Evolutionary conservation across 1,139 yeast species (phyloP).

Genomic region (Candida tetrigidarum): DNA sequence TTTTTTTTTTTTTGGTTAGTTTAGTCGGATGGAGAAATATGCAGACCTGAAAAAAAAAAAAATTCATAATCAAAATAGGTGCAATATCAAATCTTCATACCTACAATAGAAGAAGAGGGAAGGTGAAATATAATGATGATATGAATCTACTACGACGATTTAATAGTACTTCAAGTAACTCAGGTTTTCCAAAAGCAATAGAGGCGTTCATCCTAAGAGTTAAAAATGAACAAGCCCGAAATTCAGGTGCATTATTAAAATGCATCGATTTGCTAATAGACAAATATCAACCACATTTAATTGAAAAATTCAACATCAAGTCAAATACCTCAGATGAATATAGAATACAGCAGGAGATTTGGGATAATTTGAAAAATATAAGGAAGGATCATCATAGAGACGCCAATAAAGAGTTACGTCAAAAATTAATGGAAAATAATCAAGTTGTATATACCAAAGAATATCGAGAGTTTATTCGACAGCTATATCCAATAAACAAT

Average conservation of each 20-base stretch:
- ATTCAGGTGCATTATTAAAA: constrained; percentile 16
- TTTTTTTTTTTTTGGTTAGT: constrained; percentile 7
- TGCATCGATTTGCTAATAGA: constrained; percentile 19
- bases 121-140: constrained; percentile 6
- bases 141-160: constrained; percentile 12
- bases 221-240: constrained; percentile 11
- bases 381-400: constrained; percentile 5
- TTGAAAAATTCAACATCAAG: constrained; percentile 13
- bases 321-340: constrained; percentile 8
- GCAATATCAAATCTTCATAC: neutral
- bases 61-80: neutral
- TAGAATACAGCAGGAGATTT: constrained; percentile 15
- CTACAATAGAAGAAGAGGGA: neutral
- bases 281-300: constrained; percentile 16
- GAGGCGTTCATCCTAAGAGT: constrained; percentile 12
- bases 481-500: constrained; percentile 36
- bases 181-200: constrained; percentile 8
- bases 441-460: constrained; percentile 5
- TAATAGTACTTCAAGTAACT: neutral
- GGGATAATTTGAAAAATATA: constrained; percentile 14
- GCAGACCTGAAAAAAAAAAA: neutral
- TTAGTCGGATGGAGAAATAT: too few relatives aligned
- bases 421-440: constrained; percentile 7
- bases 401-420: constrained; percentile 1
- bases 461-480: constrained; percentile 29